Evolutionary conservation across 2,329 filamentous ascomycete genomes (phyloP), one percentile per base, ranked within the genome.

Genomic region (Colletotrichum lini): DNA sequence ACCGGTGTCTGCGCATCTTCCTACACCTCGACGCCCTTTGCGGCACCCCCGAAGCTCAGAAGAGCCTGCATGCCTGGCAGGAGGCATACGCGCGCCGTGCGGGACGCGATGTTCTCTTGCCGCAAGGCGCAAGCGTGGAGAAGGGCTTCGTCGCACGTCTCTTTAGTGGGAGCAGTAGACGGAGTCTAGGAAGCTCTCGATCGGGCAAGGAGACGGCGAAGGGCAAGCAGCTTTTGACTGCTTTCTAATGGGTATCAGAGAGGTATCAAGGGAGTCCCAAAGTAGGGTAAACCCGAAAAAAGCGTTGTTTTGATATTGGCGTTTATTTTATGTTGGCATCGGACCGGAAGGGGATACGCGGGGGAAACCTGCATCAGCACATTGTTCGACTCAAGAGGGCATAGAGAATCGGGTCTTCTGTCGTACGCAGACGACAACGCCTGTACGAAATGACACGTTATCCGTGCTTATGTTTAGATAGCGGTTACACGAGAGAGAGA

Each of bases 61-160:
- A 78, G 6, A 86, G 88, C 42, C 78, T 90, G 2, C 80, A 80
- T 40, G 74, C 77, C 4, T 90, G 87, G 84, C 87, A 88, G 76
- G 80, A 85, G 70, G 73, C 72, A 3, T 90, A 86, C 74, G 87
- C 87, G 38, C 81, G 84, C 9, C 80, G 76, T 4, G 73, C 76
- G 54, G 77, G 79, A 12, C 80, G 82, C n/a, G 77, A 81, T 2
- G 73, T 73, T 16, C 77, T 88, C 6, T 79, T 88, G 0, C 85
- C 86, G 0, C 70, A 75, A 2, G 82, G 82, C 8, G 78, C 77
- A 18, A 77, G 73, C 30, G 45, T 63, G 64, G 63, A 73, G 15
- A 72, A 57, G 54, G 71, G 71, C 1, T 47, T 74, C 18, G 67
- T 74, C 12, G 57, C 63, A 1, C 53, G 73, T 1, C 59, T 74